Base-by-base conservation (phyloP, 1,139 yeast genomes). In the Scheffersomyces quercinus region DNA sequence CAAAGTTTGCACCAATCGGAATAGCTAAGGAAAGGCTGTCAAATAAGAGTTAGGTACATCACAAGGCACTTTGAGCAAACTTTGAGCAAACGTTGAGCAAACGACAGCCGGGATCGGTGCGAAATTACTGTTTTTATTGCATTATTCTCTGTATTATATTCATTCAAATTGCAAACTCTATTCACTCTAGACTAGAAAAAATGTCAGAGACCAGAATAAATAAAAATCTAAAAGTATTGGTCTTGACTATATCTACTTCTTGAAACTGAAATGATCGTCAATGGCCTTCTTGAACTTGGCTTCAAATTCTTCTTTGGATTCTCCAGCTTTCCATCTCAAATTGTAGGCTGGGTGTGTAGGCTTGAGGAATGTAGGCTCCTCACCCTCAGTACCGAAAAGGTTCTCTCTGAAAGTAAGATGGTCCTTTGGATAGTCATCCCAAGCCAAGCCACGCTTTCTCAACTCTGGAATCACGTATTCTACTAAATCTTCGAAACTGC, bases 301-400 rank as follows among this genome's bases (percentile, higher is more conserved):
- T 44, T 71, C 77, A 47, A 68, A 69, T 24, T 68, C 71, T 43
- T 65, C 70, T 47, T 60, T 67, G 1, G 69, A 43, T 44, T 64
- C 70, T 20, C 67, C 70, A 10, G 65, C 62, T 39, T 56, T 59
- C 78, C 78, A 73, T 57, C 73, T 67, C 35, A 70, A 55, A 2
- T 56, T 56, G 49, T 70, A 50, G 8, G 77, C 76, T 14, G 74
- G 74, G 46, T 73, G 77, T 29, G 41, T 36, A 16, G 46, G 44
- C 41, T 38, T 42, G 10, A 44, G 35, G 31, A 32, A 45, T 9
- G 43, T 32, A 13, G 48, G 38, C 12, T 45, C 48, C 12, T 39
- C 36, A 30, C 42, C 38, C 26, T 43, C 36, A 10, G 36, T 36
- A 28, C 62, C 62, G 38, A 53, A 55, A 7, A 61, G 49, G 38